phyloP scores from a whole-genome alignment of 768 basidiomycete genomes.

The Tylopilus plumbeoviolaceoides region DNA sequence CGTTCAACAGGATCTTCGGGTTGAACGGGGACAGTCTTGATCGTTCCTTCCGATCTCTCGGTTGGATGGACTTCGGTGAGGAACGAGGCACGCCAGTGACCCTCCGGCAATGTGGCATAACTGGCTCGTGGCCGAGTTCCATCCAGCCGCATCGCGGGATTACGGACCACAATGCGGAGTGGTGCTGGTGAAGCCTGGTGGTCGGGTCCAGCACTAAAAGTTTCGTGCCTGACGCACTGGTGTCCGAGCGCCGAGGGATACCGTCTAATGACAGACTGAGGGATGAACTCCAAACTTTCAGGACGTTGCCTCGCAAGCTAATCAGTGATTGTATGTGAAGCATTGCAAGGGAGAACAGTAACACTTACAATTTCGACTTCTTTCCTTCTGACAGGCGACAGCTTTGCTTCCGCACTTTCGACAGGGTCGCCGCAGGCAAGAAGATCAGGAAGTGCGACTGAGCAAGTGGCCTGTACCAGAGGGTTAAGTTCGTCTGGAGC shows the following conservation, averaged over 20 bases:
- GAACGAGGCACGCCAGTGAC: slow-evolving; percentile 1
- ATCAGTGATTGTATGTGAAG: background rate
- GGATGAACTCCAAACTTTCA: slow-evolving; percentile 22
- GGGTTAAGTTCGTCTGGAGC: background rate
- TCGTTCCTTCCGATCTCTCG: background rate
- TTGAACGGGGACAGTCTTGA: background rate
- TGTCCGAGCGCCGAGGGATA: slow-evolving; percentile 12
- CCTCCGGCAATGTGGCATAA: background rate
- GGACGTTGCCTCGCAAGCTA: slow-evolving; percentile 13
- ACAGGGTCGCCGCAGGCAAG: background rate
- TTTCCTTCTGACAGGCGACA: background rate
- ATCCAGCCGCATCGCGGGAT: slow-evolving; percentile 1
- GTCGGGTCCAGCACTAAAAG: background rate
- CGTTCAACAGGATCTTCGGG: background rate
- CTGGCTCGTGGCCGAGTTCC: slow-evolving; percentile 3
- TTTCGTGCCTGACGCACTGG: background rate
- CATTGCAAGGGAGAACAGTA: background rate
- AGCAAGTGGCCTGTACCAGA: background rate
- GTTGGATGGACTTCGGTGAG: background rate
- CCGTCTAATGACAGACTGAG: slow-evolving; percentile 25
- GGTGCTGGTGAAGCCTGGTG: background rate
- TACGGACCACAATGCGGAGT: background rate
- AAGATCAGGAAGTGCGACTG: background rate
- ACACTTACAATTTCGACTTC: slow-evolving; percentile 11
- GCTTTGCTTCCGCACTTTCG: background rate